Percentiles rank a stretch among this genome's conserved stretches.
Evolutionary conservation across 1,284 basidiomycete species (phyloP).

Genomic region (Leccinum angustisporum): DNA sequence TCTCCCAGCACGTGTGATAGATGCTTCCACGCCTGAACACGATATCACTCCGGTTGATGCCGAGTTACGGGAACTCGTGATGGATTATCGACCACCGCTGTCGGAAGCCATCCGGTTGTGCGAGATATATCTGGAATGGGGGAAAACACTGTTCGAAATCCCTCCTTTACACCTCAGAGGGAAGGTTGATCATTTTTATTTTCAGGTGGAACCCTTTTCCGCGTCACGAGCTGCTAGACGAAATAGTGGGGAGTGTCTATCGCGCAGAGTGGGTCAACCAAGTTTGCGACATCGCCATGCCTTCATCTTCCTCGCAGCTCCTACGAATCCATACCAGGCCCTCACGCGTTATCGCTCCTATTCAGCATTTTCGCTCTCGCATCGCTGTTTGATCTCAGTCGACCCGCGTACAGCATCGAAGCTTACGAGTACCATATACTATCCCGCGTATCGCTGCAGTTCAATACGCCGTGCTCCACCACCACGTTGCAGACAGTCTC

Average conservation of each 20-base stretch:
- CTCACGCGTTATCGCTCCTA: slow-evolving; percentile 53
- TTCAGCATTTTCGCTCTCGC: slow-evolving; percentile 56
- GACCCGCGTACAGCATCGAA: slow-evolving; percentile 44
- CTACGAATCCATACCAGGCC: slow-evolving; percentile 33
- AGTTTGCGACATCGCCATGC: slow-evolving; percentile 6
- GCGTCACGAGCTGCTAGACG: slow-evolving; percentile 49
- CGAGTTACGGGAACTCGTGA: slow-evolving; percentile 41
- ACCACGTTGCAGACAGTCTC: slow-evolving; percentile 55
- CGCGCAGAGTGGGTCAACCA: slow-evolving; percentile 38
- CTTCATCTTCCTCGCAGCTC: slow-evolving; percentile 27
- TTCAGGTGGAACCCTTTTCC: slow-evolving; percentile 39
- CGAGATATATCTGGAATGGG: slow-evolving; percentile 55
- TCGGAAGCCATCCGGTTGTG: slow-evolving; percentile 54
- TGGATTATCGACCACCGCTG: slow-evolving; percentile 46
- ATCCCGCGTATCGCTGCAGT: slow-evolving; percentile 49
- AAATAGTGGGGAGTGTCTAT: slow-evolving; percentile 49
- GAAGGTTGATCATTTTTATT: slow-evolving; percentile 8
- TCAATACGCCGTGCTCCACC: slow-evolving; percentile 44
- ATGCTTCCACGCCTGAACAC: slow-evolving; percentile 33
- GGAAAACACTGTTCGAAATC: slow-evolving; percentile 46
- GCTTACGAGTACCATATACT: slow-evolving; percentile 61
- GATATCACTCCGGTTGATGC: slow-evolving; percentile 33
- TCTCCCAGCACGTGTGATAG: slow-evolving; percentile 35
- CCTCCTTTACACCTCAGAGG: not conserved
- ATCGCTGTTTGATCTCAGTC: slow-evolving; percentile 47